phyloP scores from a whole-genome alignment of 768 basidiomycete genomes.

The Termitomyces eurrhizus region DNA sequence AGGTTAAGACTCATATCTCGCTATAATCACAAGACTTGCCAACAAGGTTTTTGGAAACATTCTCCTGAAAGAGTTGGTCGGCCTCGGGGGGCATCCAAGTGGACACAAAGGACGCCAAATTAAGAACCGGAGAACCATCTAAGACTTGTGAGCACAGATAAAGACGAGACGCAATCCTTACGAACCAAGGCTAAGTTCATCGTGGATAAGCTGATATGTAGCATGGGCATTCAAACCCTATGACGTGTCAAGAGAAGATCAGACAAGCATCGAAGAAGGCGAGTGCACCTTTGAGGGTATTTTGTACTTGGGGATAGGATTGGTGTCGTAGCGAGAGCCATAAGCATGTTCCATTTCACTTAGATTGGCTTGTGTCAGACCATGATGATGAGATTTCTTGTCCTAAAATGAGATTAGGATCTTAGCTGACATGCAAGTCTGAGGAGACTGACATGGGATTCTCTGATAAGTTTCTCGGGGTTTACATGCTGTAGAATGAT shows the following conservation, averaged over 20 bases:
- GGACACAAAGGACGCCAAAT: conserved; percentile 58
- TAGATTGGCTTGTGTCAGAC: conserved; percentile 29
- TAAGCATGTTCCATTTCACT: conserved; percentile 41
- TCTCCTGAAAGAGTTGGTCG: conserved; percentile 54
- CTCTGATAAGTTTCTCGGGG: conserved; percentile 58
- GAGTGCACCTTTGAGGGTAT: conserved; percentile 47
- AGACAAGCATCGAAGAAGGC: neutral
- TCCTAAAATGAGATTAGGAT: conserved; percentile 30
- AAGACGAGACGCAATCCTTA: neutral
- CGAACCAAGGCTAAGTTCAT: conserved; percentile 59
- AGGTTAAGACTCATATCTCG: neutral
- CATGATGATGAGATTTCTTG: conserved; percentile 35
- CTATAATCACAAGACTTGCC: conserved; percentile 21
- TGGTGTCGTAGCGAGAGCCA: conserved; percentile 59
- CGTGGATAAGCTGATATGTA: conserved; percentile 53
- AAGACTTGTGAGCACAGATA: conserved; percentile 3
- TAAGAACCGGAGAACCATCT: conserved; percentile 62
- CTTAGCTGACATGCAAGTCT: neutral
- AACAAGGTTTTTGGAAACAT: conserved; percentile 64
- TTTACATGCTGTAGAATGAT: conserved; percentile 53
- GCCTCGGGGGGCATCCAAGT: conserved; percentile 59
- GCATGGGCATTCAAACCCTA: conserved; percentile 56
- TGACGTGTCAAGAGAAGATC: neutral
- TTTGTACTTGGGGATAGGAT: conserved; percentile 63
- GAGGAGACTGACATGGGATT: conserved; percentile 40